These are phyloP conservation scores for Ilyonectria destructans DNA, from an alignment of 2,329 filamentous ascomycete species.

Conservation along the genomic window DNA sequence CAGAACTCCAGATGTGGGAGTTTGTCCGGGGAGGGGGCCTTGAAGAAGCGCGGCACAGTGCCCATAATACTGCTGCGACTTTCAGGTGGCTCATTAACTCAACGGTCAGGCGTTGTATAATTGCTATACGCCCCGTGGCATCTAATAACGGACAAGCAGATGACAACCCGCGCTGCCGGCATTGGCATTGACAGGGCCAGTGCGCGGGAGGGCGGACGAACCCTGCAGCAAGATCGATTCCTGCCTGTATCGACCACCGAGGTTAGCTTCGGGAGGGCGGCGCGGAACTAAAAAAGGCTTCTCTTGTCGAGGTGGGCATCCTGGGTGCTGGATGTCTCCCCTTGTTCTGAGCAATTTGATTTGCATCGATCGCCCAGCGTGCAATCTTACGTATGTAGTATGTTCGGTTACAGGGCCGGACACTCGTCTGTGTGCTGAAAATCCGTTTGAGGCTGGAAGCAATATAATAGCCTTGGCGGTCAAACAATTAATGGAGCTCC, in stretches of 20 bases:
- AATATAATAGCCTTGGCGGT: slow-evolving; percentile 17
- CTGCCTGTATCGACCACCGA: not conserved
- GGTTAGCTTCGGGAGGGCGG: not conserved
- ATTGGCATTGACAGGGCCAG: not conserved
- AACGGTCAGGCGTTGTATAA: slow-evolving; percentile 34
- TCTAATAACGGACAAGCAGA: slow-evolving; percentile 18
- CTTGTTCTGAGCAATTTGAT: slow-evolving; percentile 45
- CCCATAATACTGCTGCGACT: slow-evolving; percentile 37
- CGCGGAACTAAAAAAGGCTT: slow-evolving; percentile 43
- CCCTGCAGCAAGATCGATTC: slow-evolving; percentile 21
- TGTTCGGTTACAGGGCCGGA: slow-evolving; percentile 18
- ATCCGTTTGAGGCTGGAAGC: slow-evolving; percentile 24
- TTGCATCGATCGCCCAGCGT: slow-evolving; percentile 42
- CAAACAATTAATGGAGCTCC: slow-evolving; percentile 12
- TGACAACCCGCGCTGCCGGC: slow-evolving; percentile 23
- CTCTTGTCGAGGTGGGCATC: slow-evolving; percentile 29
- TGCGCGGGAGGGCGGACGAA: slow-evolving; percentile 8
- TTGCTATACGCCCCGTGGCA: slow-evolving; percentile 18
- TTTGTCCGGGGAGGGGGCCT: slow-evolving; percentile 22
- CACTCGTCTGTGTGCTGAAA: not conserved
- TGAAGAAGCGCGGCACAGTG: slow-evolving; percentile 25
- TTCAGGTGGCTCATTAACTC: slow-evolving; percentile 46
- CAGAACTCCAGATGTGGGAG: slow-evolving; percentile 11
- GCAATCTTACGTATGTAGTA: slow-evolving; percentile 34
- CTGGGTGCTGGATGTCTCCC: slow-evolving; percentile 7